Evolutionary conservation across 192 early-diverging fungal species (phyloP), one percentile per base, ranked within the genome.

Genomic region (Phlyctochytrium bullatum): DNA sequence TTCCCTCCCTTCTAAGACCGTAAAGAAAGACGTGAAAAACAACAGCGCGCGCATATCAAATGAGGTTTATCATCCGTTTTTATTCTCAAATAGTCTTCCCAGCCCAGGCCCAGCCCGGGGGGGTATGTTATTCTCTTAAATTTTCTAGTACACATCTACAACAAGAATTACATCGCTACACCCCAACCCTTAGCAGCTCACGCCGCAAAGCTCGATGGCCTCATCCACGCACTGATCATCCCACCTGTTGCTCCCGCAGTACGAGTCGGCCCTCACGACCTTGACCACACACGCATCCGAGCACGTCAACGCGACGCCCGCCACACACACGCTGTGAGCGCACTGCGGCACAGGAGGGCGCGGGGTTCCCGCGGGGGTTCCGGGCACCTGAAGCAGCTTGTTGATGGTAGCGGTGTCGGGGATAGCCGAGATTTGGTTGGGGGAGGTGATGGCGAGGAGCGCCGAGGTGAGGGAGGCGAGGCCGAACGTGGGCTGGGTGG

Each of bases 351-450:
- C 69, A 23, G 69, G 60, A 52, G 62, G 62, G 30, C 61, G 61
- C 27, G 62, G 61, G 24, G 69, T 60, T 12, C 34, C 69, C 4
- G 68, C 34, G 2, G 63, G 64, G 20, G 62, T 56, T n/a, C 78
- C 75, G 53, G 72, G 65, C 36, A 66, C 69, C 65, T 70, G 77
- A 23, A 78, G 68, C 36, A 78, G 61, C 23, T 53, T 53, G 68
- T 83, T 83, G 59, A 77, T 75, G 40, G 40, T 47, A 25, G 81
- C 74, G 32, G 56, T 68, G 27, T 58, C 59, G 31, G 75, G 66
- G 36, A 53, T 67, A 28, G 64, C 66, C 2, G 69, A 25, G 34
- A 83, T 71, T 33, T 61, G 35, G 64, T 79, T 71, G 50, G 72
- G 68, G 56, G 12, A 16, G 52, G 36, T 58, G 17, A 23, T 16